Evolutionary conservation across 2,329 filamentous ascomycete genomes (phyloP), one percentile per base, ranked within the genome.

Genomic region (Mariannaea elegans): DNA sequence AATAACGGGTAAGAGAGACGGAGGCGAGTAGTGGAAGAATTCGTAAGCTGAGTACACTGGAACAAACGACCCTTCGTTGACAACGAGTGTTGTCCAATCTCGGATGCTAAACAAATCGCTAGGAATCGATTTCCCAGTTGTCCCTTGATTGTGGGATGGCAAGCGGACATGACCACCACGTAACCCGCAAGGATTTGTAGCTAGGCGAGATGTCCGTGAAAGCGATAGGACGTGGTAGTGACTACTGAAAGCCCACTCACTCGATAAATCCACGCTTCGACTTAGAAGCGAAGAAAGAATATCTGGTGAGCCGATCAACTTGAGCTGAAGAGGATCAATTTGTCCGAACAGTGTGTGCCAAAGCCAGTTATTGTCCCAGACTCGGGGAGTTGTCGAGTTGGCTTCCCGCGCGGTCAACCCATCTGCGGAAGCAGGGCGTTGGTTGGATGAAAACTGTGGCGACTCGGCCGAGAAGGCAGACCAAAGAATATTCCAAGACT

Each of bases 41-140:
- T 92, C 88, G 72, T 92, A 90, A 4, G 85, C 87, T 45, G 84
- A 83, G 75, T 92, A 94, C 6, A 87, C 89, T 57, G 83, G 82
- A n/a, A 90, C 82, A 4, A 87, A 92, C 0, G 90, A 92, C 8
- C 90, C 90, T 76, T 94, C 91, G 71, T 94, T 94, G 64, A 93
- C 84, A 2, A 84, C 78, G 0, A 93, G 68, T 16, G 84, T 82
- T 0, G 80, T 82, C 91, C 91, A 94, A 2, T 84, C 83, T 1
- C 84, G 82, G n/a, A 84, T 77, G 23, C 81, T 81, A 42, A 92
- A 82, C 1, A 92, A 75, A 10, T 71, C 72, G 63, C 73, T 77
- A 2, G 73, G 69, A 12, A 64, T 48, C 1, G 69, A 63, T 18
- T 65, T 51, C 6, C 50, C 57, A 18, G 62, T 8, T 44, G 44